Evolutionary conservation across 495 filamentous ascomycete species (phyloP), one percentile per base, ranked within the genome.

Genomic region (Tuber calosporum): DNA sequence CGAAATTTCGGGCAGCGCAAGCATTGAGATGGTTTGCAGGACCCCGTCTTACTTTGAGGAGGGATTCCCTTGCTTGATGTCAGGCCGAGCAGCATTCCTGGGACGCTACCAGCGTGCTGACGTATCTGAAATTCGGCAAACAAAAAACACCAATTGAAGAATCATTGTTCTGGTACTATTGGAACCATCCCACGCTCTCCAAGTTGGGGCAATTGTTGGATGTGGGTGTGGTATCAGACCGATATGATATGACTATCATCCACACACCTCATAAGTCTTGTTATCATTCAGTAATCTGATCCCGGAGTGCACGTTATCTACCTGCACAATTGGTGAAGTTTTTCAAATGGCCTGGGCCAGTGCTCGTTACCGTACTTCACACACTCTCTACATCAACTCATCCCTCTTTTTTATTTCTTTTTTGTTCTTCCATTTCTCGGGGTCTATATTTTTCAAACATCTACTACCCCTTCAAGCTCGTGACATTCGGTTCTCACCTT

Each of bases 221-320:
- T 62, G n/a, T 62, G n/a, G 9, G 53, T 62, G 53, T 62, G n/a
- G 53, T 30, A 30, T n/a, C n/a, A n/a, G n/a, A n/a, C 26, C 2
- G n/a, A 8, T 30, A 26, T 62, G 53, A 62, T 11, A 15, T 62
- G 53, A 62, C 53, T 15, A 17, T 62, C 11, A 13, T 58, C n/a
- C 13, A n/a, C 53, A 62, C 26, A 30, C n/a, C 53, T 62, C 53
- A 62, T 62, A 30, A 17, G 53, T 62, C 53, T 62, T 5, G 53
- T 30, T 30, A 62, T 62, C 53, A 62, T 62, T 62, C 53, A 62
- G 53, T 13, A 62, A 62, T 62, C 53, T 30, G 26, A 62, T 62
- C 53, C n/a, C n/a, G 30, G 17, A 8, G 53, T 26, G n/a, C 53
- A 62, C n/a, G 8, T 17, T 62, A 62, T 30, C 53, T 62, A 4